Evolutionary conservation across 2,329 filamentous ascomycete genomes (phyloP).

Genomic region (Leptographium wingfieldii): DNA sequence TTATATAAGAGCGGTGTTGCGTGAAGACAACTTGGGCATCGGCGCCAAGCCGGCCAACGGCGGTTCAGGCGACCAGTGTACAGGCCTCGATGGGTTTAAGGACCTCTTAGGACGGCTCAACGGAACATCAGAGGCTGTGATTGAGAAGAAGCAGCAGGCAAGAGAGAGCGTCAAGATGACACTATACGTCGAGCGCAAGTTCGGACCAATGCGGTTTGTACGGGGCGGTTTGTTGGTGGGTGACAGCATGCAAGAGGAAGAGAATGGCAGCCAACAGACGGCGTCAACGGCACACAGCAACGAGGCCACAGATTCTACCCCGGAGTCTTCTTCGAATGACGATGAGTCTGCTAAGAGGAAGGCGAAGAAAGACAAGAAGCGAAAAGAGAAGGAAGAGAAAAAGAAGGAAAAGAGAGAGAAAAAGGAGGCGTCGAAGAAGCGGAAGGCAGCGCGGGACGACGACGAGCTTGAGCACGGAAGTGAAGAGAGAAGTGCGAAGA

Average conservation of each 20-base stretch:
- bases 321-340: constrained; percentile 3
- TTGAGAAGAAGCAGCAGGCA: constrained; percentile 57
- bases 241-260: constrained; percentile 37
- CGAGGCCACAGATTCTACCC: constrained; percentile 11
- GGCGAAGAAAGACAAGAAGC: constrained; percentile 24
- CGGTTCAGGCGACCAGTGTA: constrained; percentile 62
- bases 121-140: constrained; percentile 63
- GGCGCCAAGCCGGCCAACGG: constrained; percentile 55
- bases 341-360: constrained; percentile 1
- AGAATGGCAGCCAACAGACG: neutral
- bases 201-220: constrained; percentile 75
- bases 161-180: constrained; percentile 59
- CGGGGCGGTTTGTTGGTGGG: constrained; percentile 61
- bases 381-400: constrained; percentile 33
- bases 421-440: constrained; percentile 36
- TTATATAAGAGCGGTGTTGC: constrained; percentile 72
- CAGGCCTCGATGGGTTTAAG: constrained; percentile 77
- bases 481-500: constrained; percentile 20
- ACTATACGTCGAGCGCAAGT: constrained; percentile 61
- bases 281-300: constrained; percentile 10
- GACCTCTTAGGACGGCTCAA: constrained; percentile 80
- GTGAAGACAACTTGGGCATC: constrained; percentile 83
- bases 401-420: constrained; percentile 20
- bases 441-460: constrained; percentile 25
- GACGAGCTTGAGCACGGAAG: constrained; percentile 22